Base-by-base conservation (phyloP, 2,329 filamentous ascomycete genomes). In the Zasmidium angulare region DNA sequence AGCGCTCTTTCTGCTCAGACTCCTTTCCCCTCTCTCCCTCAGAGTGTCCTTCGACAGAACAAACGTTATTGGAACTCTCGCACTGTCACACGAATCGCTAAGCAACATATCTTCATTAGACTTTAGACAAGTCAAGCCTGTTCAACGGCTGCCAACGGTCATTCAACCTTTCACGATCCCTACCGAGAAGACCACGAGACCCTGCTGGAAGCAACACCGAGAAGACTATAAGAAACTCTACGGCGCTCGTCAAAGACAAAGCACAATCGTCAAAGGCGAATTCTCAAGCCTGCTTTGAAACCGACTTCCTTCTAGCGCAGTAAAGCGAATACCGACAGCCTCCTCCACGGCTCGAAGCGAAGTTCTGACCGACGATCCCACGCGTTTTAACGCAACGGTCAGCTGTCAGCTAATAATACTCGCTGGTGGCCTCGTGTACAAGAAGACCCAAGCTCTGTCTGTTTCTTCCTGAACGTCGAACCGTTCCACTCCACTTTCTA, bases 271-370 rank as follows among this genome's bases (percentile, higher is more conserved):
- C 23, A 11, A 12, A 17, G 14, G 9, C 36, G 12, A 29, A 22
- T 53, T 21, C 31, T n/a, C n/a, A n/a, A n/a, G n/a, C n/a, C 29
- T 40, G 26, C 26, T 21, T 26, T 22, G 31, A 2, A 23, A 46
- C 9, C 14, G n/a, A 24, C 12, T 17, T 46, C 23, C 22, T 24
- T 23, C 14, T 24, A 54, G 31, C 20, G 19, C 2, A 51, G n/a
- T 12, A 23, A 24, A 20, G 84, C 91, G 1, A 29, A 29, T 51
- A 3, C 24, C 49, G 17, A 31, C 49, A n/a, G 19, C 19, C n/a
- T 43, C 11, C 29, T 36, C 29, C 29, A 36, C 29, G 29, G 7
- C 29, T 14, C 36, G 36, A 43, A 43, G 36, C 36, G 36, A 43
- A 43, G 6, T 43, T 9, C 36, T 43, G 6, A 43, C 6, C 36